Percentiles rank a stretch among this genome's conserved stretches.
Conservation (phyloP, 352 stramenopile genomes). For the Globisporangium radiosum region DNA sequence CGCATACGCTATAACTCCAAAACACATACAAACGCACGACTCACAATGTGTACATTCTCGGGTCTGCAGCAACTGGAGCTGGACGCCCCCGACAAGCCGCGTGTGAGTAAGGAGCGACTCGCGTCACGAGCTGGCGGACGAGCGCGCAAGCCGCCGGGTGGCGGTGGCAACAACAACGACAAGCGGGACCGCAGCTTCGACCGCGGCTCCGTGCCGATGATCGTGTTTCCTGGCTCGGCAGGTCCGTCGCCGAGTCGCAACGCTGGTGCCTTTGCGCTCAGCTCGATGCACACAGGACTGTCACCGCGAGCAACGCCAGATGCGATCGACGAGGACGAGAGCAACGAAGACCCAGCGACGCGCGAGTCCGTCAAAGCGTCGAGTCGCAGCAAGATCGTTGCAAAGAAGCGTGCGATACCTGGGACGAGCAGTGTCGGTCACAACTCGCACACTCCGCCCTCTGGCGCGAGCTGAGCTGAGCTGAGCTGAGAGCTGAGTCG, state of each 20-base stretch:
- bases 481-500: too few species aligned
- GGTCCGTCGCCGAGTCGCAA: background rate
- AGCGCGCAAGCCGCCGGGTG: constrained; percentile 2
- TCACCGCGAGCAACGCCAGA: background rate
- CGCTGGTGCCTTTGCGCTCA: background rate
- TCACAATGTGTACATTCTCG: background rate
- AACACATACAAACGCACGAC: too few species aligned
- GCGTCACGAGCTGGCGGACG: background rate
- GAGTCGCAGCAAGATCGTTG: constrained; percentile 44
- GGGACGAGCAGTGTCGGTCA: background rate
- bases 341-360: constrained; percentile 35
- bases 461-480: background rate
- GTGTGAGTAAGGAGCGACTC: background rate
- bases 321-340: constrained; percentile 29
- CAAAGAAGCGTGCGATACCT: constrained; percentile 33
- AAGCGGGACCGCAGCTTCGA: constrained; percentile 31
- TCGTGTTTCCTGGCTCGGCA: background rate
- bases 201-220: constrained; percentile 19
- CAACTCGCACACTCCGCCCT: background rate
- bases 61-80: constrained; percentile 1
- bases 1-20: background rate
- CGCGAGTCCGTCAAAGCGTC: constrained; percentile 63
- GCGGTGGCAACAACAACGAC: constrained; percentile 1
- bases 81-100: background rate
- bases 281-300: background rate